phyloP scores from a whole-genome alignment of 2,329 filamentous ascomycete genomes.

The Nemania abortiva region DNA sequence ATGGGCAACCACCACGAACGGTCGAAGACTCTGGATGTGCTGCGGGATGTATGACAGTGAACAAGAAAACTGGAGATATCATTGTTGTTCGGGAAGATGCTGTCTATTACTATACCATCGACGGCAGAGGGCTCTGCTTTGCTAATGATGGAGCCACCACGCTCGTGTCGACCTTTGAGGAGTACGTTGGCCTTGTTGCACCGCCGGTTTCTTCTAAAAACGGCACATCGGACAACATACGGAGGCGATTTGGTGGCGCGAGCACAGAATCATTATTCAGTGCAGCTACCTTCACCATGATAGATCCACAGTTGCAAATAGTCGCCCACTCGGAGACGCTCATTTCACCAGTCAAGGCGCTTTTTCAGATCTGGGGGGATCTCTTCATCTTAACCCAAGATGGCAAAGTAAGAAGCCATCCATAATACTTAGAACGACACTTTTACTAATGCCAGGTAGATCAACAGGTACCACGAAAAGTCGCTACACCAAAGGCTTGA shows the following conservation, averaged over 20 bases:
- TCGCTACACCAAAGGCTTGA: constrained; percentile 90
- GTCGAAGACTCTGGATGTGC: constrained; percentile 91
- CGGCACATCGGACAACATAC: constrained; percentile 69
- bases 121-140: constrained; percentile 87
- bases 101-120: constrained; percentile 89
- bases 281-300: constrained; percentile 86
- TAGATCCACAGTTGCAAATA: constrained; percentile 93
- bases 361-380: constrained; percentile 91
- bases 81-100: constrained; percentile 95
- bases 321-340: constrained; percentile 90
- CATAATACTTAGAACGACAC: neutral
- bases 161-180: constrained; percentile 79
- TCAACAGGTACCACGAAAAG: constrained; percentile 92
- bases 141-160: constrained; percentile 94
- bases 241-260: constrained; percentile 77
- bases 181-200: constrained; percentile 89
- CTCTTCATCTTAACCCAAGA: constrained; percentile 91
- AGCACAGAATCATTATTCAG: constrained; percentile 84
- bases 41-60: constrained; percentile 94
- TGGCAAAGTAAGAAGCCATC: constrained; percentile 76
- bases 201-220: constrained; percentile 71
- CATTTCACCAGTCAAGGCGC: constrained; percentile 79
- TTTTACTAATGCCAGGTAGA: constrained; percentile 59
- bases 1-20: constrained; percentile 87
- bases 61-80: constrained; percentile 83